phyloP scores from a whole-genome alignment of 768 basidiomycete genomes.

The Suillus placidus region DNA sequence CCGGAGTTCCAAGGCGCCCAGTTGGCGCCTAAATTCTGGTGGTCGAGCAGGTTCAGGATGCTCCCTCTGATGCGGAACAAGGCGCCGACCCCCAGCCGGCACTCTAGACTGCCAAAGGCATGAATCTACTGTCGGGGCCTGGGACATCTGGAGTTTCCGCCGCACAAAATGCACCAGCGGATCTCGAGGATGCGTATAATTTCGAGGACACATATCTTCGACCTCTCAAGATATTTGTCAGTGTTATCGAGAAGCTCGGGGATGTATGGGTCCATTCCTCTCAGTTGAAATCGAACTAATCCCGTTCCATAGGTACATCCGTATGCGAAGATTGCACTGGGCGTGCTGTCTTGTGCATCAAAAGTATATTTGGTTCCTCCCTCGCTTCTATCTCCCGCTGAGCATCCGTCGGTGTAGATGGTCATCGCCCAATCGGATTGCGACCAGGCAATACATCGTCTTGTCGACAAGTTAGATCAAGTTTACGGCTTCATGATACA shows the following conservation, averaged over 20 bases:
- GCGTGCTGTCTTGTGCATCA: not conserved
- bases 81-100: not conserved
- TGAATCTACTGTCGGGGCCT: not conserved
- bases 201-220: not conserved
- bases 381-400: too few species aligned
- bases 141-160: not conserved
- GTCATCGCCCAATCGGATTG: slow-evolving; percentile 1
- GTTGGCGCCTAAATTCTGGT: not conserved
- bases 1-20: too few species aligned
- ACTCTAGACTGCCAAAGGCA: not conserved
- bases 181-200: not conserved
- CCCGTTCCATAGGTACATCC: not conserved
- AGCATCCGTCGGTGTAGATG: not conserved
- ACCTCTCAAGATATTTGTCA: slow-evolving; percentile 1
- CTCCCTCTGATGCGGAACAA: not conserved
- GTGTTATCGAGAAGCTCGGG: not conserved
- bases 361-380: not conserved
- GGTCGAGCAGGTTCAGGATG: not conserved
- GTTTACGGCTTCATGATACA: slow-evolving; percentile 8
- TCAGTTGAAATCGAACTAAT: not conserved
- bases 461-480: slow-evolving; percentile 2
- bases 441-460: not conserved
- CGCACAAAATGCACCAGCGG: not conserved
- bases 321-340: slow-evolving; percentile 5
- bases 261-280: not conserved